Evolutionary conservation across 139 green algal genomes (phyloP), one percentile per base, ranked within the genome.

Genomic region (Micractinium conductrix): DNA sequence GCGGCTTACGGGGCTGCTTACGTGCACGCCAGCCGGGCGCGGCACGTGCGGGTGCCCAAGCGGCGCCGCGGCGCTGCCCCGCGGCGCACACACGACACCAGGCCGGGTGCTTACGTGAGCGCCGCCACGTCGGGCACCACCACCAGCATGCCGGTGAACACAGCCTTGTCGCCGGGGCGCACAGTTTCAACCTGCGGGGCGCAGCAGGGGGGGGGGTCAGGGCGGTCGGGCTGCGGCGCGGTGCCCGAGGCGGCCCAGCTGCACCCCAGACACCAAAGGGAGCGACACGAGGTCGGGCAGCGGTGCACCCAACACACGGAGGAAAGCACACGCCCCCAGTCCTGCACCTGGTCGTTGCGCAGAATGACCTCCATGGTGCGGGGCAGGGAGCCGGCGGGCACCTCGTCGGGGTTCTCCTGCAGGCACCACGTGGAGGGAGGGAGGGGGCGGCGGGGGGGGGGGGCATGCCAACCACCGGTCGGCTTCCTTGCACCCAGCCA

Each of bases 281-380:
- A 42, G 63, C 63, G 12, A 10, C 60, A 69, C 28, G 28, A 65
- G 55, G 17, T 26, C 30, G 55, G 21, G 16, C 17, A 22, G 12
- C 10, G 48, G 12, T 22, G 48, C 48, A 58, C 10, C 12, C 48
- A 58, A 10, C 10, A 58, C 48, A 58, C 12, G 48, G 12, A 58
- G 48, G 48, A 10, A 58, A 14, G 48, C 48, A 58, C n/a, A n/a
- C n/a, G n/a, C n/a, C n/a, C n/a, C n/a, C 55, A 22, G 9, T 1
- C 5, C n/a, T 33, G 7, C 69, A 76, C 70, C 19, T 91, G 85
- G 81, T 98, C 93, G 83, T 98, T 92, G 53, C 97, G 91, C 74
- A 99, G 87, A 62, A 99, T 96, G 9, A 99, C 96, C 60, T 99
- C 97, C 81, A 99, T 94, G 0, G 94, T 98, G 55, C 97, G 95